A percentile compares a stretch with the other conserved stretches of the same genome.
These are phyloP conservation scores for Elaeis guineensis DNA, from an alignment of 176 grass and related monocot species.

Conservation along the genomic window DNA sequence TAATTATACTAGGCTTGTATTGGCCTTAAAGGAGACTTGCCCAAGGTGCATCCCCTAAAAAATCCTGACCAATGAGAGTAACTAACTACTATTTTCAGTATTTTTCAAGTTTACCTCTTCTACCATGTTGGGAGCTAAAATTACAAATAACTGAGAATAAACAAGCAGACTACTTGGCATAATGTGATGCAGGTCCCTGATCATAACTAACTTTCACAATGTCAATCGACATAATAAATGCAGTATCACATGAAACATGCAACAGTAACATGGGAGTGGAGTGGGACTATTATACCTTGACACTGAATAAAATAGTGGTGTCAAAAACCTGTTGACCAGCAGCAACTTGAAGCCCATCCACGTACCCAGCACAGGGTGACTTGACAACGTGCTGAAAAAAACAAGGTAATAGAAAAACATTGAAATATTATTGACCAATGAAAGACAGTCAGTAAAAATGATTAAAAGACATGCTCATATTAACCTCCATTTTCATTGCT, in stretches of 20 bases:
- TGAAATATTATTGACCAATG: not conserved
- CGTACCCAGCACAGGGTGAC: conserved; percentile 48
- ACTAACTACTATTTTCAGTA: too few species aligned
- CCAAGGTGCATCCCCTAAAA: too few species aligned
- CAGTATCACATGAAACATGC: not conserved
- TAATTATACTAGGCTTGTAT: too few species aligned
- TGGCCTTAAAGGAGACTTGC: too few species aligned
- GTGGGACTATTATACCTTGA: conserved; percentile 40
- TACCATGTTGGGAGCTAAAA: too few species aligned
- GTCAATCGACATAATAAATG: too few species aligned
- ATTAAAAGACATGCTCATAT: conserved; percentile 2
- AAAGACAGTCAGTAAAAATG: not conserved
- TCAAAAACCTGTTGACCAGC: conserved; percentile 96
- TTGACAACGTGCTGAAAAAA: conserved; percentile 81
- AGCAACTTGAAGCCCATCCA: conserved; percentile 62
- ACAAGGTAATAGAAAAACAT: not conserved
- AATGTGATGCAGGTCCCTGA: too few species aligned
- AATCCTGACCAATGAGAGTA: too few species aligned
- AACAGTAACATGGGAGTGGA: not conserved
- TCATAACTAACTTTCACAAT: too few species aligned
- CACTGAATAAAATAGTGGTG: conserved; percentile 61
- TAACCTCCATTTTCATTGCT: conserved; percentile 99
- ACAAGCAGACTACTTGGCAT: too few species aligned
- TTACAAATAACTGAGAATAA: too few species aligned
- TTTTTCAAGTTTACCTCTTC: too few species aligned